phyloP scores from a whole-genome alignment of 257 asterid species.

The Oldenlandia corymbosa region DNA sequence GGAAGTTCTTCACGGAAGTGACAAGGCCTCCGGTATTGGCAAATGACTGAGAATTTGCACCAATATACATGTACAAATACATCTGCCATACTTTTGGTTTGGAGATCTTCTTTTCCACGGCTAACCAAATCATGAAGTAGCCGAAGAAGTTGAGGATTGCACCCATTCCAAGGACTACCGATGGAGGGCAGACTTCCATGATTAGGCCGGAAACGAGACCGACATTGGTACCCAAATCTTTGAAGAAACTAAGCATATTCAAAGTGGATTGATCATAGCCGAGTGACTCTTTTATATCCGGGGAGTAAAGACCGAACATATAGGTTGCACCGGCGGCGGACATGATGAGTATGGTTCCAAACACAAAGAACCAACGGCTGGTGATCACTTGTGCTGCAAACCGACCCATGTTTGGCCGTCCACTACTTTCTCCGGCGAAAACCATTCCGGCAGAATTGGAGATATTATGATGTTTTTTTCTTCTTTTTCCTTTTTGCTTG shows the following conservation, averaged over 20 bases:
- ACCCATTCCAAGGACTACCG: constrained; percentile 76
- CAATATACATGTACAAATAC: constrained; percentile 72
- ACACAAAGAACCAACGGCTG: constrained; percentile 80
- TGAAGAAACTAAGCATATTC: constrained; percentile 66
- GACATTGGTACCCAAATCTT: constrained; percentile 67
- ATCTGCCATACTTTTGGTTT: constrained; percentile 62
- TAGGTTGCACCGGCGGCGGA: constrained; percentile 80
- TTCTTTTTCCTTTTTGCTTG: too few species aligned
- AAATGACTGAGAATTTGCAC: constrained; percentile 75
- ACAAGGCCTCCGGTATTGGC: constrained; percentile 86
- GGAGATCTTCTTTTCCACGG: constrained; percentile 51
- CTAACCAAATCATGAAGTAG: constrained; percentile 78
- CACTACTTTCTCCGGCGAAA: too few species aligned
- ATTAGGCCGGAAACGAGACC: constrained; percentile 63
- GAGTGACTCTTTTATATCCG: constrained; percentile 34
- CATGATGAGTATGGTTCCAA: constrained; percentile 63
- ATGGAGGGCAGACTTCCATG: constrained; percentile 81
- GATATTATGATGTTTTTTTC: too few species aligned
- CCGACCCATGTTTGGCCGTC: constrained; percentile 13
- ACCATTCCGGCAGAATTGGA: too few species aligned
- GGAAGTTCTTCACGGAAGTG: constrained; percentile 72
- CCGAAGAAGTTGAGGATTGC: constrained; percentile 66
- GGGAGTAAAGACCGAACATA: constrained; percentile 67
- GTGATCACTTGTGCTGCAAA: constrained; percentile 34
- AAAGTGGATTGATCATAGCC: constrained; percentile 84